phyloP scores from a whole-genome alignment of 2,329 filamentous ascomycete species.

The Arthrobotrys iridis region DNA sequence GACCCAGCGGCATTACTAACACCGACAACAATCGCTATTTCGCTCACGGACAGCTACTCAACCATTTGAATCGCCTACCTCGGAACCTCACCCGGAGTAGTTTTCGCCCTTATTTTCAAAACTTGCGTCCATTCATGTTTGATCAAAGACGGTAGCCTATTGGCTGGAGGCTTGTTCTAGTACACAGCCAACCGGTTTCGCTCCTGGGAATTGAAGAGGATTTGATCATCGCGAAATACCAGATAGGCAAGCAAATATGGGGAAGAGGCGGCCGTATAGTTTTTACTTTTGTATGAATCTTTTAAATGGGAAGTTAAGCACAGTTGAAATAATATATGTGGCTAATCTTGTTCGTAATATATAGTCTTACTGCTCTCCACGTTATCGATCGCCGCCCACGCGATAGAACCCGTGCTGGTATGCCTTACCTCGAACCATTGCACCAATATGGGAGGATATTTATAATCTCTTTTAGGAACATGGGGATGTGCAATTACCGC shows the following conservation, averaged over 20 bases:
- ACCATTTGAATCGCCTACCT: slow-evolving; percentile 7
- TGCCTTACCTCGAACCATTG: not conserved
- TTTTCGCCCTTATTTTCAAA: not conserved
- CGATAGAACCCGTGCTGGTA: slow-evolving; percentile 47
- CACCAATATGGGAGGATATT: not conserved
- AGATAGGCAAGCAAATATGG: slow-evolving; percentile 16
- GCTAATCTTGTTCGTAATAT: slow-evolving; percentile 9
- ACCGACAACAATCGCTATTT: slow-evolving; percentile 19
- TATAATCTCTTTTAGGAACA: slow-evolving; percentile 26
- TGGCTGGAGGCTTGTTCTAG: slow-evolving; percentile 9
- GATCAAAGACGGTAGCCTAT: slow-evolving; percentile 49
- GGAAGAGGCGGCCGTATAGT: slow-evolving; percentile 36
- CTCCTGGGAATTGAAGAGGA: not conserved
- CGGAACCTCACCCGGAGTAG: not conserved
- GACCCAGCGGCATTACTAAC: slow-evolving; percentile 25
- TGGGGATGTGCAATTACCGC: slow-evolving; percentile 33
- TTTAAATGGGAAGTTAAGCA: not conserved
- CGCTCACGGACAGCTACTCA: not conserved
- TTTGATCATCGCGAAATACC: not conserved
- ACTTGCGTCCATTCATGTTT: slow-evolving; percentile 25
- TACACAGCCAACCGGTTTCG: slow-evolving; percentile 5
- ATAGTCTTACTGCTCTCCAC: slow-evolving; percentile 44
- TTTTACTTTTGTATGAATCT: slow-evolving; percentile 32
- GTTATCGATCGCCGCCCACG: slow-evolving; percentile 45
- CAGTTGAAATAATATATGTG: not conserved